Evolutionary conservation across 2,329 filamentous ascomycete species (phyloP).

Genomic region (Diaporthe batatas): DNA sequence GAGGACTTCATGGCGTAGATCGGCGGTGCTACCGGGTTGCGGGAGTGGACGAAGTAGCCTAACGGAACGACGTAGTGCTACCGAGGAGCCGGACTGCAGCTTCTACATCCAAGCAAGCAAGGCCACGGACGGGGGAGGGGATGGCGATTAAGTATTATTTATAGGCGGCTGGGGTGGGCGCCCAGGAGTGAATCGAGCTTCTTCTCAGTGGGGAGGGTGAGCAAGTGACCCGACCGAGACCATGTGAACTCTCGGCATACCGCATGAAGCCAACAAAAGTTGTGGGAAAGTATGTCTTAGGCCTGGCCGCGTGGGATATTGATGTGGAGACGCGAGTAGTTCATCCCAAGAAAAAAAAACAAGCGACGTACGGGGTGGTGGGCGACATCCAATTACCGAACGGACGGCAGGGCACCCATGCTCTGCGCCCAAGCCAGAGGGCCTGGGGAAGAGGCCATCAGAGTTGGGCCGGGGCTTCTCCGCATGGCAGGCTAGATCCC

Average conservation of each 20-base stretch:
- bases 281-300: conserved; percentile 28
- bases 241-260: conserved; percentile 15
- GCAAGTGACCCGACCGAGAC: conserved; percentile 20
- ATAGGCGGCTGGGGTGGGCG: neutral
- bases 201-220: neutral
- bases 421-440: neutral
- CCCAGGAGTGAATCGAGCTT: neutral
- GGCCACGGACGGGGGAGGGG: neutral
- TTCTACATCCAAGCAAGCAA: neutral
- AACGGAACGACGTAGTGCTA: conserved; percentile 22
- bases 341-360: conserved; percentile 26
- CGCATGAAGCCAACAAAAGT: conserved; percentile 19
- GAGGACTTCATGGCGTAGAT: conserved; percentile 46
- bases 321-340: conserved; percentile 31
- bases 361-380: conserved; percentile 4
- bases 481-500: conserved; percentile 26
- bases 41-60: conserved; percentile 4
- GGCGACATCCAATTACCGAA: conserved; percentile 18
- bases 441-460: conserved; percentile 11
- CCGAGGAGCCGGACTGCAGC: conserved; percentile 27
- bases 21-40: conserved; percentile 14
- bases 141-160: conserved; percentile 11
- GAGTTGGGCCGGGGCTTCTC: conserved; percentile 13
- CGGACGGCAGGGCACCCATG: conserved; percentile 12
- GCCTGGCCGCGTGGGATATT: conserved; percentile 5